phyloP scores from a whole-genome alignment of 148 eudicot species.

The Polygonum aviculare region DNA sequence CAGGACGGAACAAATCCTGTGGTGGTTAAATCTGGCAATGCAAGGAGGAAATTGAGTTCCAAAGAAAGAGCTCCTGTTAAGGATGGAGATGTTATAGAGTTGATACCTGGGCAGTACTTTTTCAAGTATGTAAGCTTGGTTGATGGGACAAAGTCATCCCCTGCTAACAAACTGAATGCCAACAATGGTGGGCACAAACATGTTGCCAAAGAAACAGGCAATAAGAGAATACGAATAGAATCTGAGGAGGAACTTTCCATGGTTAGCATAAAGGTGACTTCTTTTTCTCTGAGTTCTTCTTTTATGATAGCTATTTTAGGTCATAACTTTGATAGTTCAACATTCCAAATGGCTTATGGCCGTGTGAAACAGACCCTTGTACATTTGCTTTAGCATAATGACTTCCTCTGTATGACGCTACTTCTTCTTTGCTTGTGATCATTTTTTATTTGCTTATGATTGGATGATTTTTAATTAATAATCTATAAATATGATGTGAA shows the following conservation, averaged over 20 bases:
- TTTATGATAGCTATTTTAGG: background rate
- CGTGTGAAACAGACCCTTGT: background rate
- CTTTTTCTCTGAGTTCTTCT: constrained; percentile 6
- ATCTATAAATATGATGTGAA: background rate
- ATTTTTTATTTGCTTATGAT: background rate
- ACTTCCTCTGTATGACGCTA: background rate
- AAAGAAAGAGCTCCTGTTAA: constrained; percentile 38
- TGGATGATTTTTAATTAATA: background rate
- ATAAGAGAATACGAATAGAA: constrained; percentile 38
- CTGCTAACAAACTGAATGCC: constrained; percentile 18
- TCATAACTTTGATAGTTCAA: background rate
- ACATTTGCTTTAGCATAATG: background rate
- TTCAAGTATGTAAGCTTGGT: constrained; percentile 43
- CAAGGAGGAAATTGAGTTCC: constrained; percentile 52
- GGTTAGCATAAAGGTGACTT: constrained; percentile 24
- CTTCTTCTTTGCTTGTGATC: background rate
- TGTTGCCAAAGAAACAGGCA: constrained; percentile 14
- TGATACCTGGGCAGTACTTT: constrained; percentile 76
- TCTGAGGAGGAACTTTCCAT: constrained; percentile 38
- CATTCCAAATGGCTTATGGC: background rate
- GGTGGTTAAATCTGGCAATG: constrained; percentile 42
- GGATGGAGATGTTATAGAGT: constrained; percentile 71
- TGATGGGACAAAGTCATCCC: constrained; percentile 18
- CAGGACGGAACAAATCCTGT: constrained; percentile 89
- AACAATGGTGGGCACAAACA: constrained; percentile 12